Conservation (phyloP, 306 rosid species). For the Cucurbita moschata region DNA sequence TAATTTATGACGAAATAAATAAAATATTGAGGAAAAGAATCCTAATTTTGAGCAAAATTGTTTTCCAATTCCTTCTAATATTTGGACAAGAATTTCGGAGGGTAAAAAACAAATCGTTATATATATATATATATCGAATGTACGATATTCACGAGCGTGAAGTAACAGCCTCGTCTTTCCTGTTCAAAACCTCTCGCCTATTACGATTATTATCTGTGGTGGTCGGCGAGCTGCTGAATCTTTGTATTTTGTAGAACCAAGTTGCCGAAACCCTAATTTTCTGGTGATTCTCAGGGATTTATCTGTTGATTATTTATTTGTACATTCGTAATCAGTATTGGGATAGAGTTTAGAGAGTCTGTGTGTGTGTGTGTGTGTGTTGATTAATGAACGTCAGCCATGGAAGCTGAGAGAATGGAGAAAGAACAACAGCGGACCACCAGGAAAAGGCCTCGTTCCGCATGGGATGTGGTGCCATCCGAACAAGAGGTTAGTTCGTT, state of each 20-base stretch:
- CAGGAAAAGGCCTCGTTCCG: conserved; percentile 65
- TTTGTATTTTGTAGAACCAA: background rate
- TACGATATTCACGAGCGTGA: background rate
- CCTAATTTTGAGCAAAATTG: no score
- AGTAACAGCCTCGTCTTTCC: background rate
- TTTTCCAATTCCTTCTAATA: no score
- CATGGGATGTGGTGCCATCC: conserved; percentile 67
- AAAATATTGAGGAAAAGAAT: no score
- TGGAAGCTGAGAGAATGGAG: conserved; percentile 36
- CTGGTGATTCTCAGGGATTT: background rate
- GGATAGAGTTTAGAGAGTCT: background rate
- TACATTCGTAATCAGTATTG: background rate
- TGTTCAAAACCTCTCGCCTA: background rate
- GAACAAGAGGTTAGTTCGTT: conserved; percentile 53
- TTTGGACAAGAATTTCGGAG: no score
- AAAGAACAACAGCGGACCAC: conserved; percentile 34
- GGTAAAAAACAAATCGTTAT: no score
- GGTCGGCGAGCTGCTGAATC: background rate
- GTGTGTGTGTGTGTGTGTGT: background rate
- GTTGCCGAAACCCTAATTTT: conserved; percentile 11
- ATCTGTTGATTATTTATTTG: conserved; percentile 14
- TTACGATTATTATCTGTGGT: background rate
- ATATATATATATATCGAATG: background rate
- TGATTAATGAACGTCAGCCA: conserved; percentile 18
- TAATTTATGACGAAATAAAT: no score